Conservation (phyloP, 441 rosid genomes). For the Gossypium davidsonii region DNA sequence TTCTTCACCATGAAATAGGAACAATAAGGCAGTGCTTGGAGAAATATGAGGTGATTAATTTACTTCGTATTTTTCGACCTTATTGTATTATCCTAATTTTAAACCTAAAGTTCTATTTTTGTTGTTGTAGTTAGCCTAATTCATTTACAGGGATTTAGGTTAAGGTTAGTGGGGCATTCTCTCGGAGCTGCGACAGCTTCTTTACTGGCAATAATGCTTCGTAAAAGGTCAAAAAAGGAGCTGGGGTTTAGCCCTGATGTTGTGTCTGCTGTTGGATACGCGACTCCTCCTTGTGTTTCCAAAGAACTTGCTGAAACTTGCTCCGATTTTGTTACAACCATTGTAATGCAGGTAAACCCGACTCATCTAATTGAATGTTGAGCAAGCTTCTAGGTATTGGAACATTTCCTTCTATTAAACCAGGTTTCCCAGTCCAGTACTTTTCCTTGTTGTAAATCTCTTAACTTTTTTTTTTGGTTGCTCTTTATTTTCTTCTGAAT, state of each 20-base stretch:
- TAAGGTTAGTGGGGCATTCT: slow-evolving; percentile 93
- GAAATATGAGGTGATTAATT: slow-evolving; percentile 50
- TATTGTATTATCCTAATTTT: background rate
- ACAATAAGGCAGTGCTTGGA: slow-evolving; percentile 56
- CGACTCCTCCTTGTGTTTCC: slow-evolving; percentile 87
- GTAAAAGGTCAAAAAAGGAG: slow-evolving; percentile 52
- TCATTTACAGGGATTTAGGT: slow-evolving; percentile 70
- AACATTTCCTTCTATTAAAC: slow-evolving; percentile 2
- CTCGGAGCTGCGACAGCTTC: slow-evolving; percentile 91
- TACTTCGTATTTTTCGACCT: background rate
- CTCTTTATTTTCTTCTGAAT: background rate
- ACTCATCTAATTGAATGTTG: slow-evolving; percentile 1
- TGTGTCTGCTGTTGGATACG: slow-evolving; percentile 77
- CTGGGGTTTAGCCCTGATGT: slow-evolving; percentile 69
- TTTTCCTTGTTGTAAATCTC: slow-evolving; percentile 1
- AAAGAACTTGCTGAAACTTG: slow-evolving; percentile 77
- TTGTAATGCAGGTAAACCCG: slow-evolving; percentile 77
- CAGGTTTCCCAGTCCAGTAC: background rate
- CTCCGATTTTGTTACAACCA: slow-evolving; percentile 69
- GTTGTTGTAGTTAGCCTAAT: slow-evolving; percentile 24
- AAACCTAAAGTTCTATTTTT: background rate
- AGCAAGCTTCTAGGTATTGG: slow-evolving; percentile 10
- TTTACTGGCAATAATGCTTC: slow-evolving; percentile 79
- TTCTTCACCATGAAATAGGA: slow-evolving; percentile 68
- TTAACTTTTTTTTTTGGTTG: background rate